phyloP scores from a whole-genome alignment of 345 rosid species.

The Limnanthes douglasii region DNA sequence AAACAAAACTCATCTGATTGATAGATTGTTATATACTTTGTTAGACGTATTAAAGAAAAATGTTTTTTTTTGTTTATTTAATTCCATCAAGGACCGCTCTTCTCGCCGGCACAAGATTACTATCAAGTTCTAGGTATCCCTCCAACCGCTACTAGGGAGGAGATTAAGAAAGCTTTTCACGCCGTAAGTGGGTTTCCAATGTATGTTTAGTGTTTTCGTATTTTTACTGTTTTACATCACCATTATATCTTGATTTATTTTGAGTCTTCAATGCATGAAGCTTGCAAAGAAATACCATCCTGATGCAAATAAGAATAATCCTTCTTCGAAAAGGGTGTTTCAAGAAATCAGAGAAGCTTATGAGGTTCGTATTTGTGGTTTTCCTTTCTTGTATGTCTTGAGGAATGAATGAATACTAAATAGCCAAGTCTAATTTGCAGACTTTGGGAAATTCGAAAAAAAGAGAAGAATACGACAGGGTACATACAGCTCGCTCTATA shows the following conservation, averaged over 20 bases:
- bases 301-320: slow-evolving; percentile 72
- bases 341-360: slow-evolving; percentile 83
- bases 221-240: neutral
- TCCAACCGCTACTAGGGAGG: slow-evolving; percentile 49
- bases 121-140: slow-evolving; percentile 78
- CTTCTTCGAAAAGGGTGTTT: slow-evolving; percentile 76
- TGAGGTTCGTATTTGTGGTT: slow-evolving; percentile 30
- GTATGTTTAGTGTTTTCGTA: neutral
- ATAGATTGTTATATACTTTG: neutral
- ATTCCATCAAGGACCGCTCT: slow-evolving; percentile 23
- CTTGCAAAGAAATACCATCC: slow-evolving; percentile 95
- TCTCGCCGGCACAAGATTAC: slow-evolving; percentile 28
- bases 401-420: neutral
- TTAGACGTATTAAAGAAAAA: neutral
- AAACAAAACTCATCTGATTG: neutral
- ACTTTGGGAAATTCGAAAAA: slow-evolving; percentile 44
- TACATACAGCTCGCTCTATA: slow-evolving; percentile 8
- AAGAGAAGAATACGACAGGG: slow-evolving; percentile 66
- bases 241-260: slow-evolving; percentile 1
- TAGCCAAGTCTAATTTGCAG: slow-evolving; percentile 38
- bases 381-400: slow-evolving; percentile 1
- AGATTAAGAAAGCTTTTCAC: slow-evolving; percentile 78
- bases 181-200: slow-evolving; percentile 19
- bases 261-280: slow-evolving; percentile 26
- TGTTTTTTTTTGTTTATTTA: neutral